Conservation (phyloP, 2,329 filamentous ascomycete species). For the Sclerotinia spermophila region DNA sequence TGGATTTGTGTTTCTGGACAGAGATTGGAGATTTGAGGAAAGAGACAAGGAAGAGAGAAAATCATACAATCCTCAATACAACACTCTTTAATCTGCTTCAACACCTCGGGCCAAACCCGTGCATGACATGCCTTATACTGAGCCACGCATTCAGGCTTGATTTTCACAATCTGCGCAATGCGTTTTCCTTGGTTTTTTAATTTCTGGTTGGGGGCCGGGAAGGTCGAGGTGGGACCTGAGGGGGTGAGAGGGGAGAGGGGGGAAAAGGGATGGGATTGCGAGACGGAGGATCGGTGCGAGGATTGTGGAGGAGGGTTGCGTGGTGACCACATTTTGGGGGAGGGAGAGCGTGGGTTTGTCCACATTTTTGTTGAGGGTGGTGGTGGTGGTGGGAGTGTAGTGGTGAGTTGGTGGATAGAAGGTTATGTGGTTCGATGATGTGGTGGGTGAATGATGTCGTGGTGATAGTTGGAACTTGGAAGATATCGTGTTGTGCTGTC, state of each 20-base stretch:
- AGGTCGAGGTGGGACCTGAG: not conserved
- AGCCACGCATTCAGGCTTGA: slow-evolving; percentile 62
- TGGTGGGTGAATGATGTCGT: not conserved
- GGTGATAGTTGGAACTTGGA: not conserved
- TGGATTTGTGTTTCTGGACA: not conserved
- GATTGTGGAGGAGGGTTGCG: slow-evolving; percentile 1
- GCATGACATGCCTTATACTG: slow-evolving; percentile 73
- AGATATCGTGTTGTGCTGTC: not conserved
- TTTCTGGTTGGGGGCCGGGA: slow-evolving; percentile 24
- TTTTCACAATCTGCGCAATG: slow-evolving; percentile 68
- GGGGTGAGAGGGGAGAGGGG: slow-evolving; percentile 25
- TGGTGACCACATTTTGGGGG: slow-evolving; percentile 10
- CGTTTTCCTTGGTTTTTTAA: slow-evolving; percentile 47
- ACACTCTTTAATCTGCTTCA: slow-evolving; percentile 70
- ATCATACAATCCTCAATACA: slow-evolving; percentile 68
- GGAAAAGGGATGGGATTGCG: slow-evolving; percentile 21
- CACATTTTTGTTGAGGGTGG: not conserved
- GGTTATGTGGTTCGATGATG: not conserved
- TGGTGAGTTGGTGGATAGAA: not conserved
- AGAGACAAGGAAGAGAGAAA: not conserved
- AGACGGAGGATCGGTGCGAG: not conserved
- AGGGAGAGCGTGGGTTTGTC: slow-evolving; percentile 4
- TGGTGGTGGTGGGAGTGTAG: not conserved
- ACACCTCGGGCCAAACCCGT: slow-evolving; percentile 72
- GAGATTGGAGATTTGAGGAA: too few relatives aligned